Evolutionary conservation across 306 rosid species (phyloP), one percentile per base, ranked within the genome.

Genomic region (Cyamopsis tetragonoloba): DNA sequence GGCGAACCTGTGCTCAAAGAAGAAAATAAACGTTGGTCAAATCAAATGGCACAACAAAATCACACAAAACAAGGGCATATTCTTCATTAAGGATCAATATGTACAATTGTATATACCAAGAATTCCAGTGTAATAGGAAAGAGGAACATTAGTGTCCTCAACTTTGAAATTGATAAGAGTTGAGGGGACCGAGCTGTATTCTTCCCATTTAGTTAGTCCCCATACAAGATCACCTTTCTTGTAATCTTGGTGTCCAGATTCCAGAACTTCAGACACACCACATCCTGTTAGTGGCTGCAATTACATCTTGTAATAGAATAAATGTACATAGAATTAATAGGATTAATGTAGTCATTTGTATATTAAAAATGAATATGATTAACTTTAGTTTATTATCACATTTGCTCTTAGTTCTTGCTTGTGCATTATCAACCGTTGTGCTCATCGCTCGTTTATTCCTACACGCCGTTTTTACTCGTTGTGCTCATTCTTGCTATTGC

Each of bases 141-240:
- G 81, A 0, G 86, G 83, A 1, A 70, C 76, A 68, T 66, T 67
- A 3, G 76, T 66, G 20, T 78, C 65, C 20, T 42, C 28, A 32
- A 82, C 75, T 58, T 79, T 75, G 73, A 55, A 55, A 5, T 12
- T 28, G 2, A 30, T 35, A 9, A 19, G 49, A 9, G 53, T 13
- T 19, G 68, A 5, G n/a, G 71, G 34, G 26, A 83, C 44, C 2
- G 72, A 35, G 28, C 75, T 76, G 30, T 76, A 79, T 2, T 76
- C 87, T 38, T 83, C 82, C 80, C 84, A 83, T 3, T 27, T 43
- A 2, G 82, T 69, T 1, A 7, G 0, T 4, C 84, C 82, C 87
- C 82, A 79, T 3, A 79, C 65, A 7, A 83, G 68, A 62, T 79
- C 87, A 6, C 78, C 80, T 76, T 53, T 23, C 49, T 72, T 72